Evolutionary conservation across 441 rosid species (phyloP).

Genomic region (Euphorbia schlechtendalii): DNA sequence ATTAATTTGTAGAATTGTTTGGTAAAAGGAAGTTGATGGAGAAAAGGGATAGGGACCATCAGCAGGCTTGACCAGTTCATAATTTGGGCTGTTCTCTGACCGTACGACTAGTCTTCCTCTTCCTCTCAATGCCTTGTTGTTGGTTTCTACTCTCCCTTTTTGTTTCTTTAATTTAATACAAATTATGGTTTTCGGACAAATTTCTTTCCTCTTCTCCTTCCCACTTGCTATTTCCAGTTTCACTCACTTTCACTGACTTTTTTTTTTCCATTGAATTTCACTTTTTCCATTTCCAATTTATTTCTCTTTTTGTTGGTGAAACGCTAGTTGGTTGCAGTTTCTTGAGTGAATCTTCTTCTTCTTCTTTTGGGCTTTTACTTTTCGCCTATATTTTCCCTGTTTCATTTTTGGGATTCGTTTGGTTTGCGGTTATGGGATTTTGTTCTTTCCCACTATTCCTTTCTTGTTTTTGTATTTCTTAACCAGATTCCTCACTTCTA

Average conservation of each 20-base stretch:
- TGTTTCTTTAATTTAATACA: neutral
- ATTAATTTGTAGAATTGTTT: too few relatives aligned
- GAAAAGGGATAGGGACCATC: constrained; percentile 14
- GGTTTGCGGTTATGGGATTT: too few relatives aligned
- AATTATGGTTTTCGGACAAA: neutral
- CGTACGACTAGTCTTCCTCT: neutral
- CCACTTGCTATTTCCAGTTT: constrained; percentile 7
- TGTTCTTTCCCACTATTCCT: constrained; percentile 21
- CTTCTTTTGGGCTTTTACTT: too few relatives aligned
- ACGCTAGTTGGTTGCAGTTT: too few relatives aligned
- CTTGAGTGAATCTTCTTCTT: too few relatives aligned
- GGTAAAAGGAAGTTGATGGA: too few relatives aligned
- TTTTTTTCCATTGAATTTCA: too few relatives aligned
- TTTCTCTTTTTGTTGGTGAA: too few relatives aligned
- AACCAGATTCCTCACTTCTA: constrained; percentile 13
- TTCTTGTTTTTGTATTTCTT: constrained; percentile 26
- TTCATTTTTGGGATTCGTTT: too few relatives aligned
- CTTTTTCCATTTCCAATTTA: too few relatives aligned
- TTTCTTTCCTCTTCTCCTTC: neutral
- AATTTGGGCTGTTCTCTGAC: constrained; percentile 22
- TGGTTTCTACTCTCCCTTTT: neutral
- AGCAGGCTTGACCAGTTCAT: constrained; percentile 18
- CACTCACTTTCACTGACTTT: constrained; percentile 4
- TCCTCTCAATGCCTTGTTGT: neutral
- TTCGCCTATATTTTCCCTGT: too few relatives aligned